A percentile compares a stretch with the other conserved stretches of the same genome.
Evolutionary conservation across 306 rosid genomes (phyloP).

Genomic region (Quercus gilva): DNA sequence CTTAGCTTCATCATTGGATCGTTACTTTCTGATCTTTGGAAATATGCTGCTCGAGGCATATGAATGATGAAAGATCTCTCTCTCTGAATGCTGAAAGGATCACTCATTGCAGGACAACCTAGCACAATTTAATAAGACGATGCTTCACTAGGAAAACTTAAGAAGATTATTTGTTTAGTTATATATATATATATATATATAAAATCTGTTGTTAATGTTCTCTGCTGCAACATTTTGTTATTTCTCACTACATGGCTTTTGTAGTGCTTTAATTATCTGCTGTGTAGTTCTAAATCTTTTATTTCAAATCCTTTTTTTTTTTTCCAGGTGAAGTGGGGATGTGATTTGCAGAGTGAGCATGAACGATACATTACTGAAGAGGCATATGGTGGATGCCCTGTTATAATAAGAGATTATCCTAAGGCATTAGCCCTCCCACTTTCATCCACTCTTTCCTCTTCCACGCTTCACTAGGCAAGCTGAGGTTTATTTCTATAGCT

Average conservation of each 20-base stretch:
- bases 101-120: not conserved
- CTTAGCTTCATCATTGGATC: not conserved
- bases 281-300: not conserved
- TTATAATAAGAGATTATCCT: conserved; percentile 89
- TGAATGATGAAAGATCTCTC: not conserved
- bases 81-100: not conserved
- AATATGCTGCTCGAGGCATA: conserved; percentile 10
- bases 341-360: conserved; percentile 97
- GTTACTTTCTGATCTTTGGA: not conserved
- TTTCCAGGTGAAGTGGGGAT: conserved; percentile 88
- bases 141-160: not conserved
- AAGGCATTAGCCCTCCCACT: conserved; percentile 51
- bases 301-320: conserved; percentile 11
- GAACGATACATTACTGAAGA: conserved; percentile 92
- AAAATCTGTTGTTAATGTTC: not conserved
- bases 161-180: conserved; percentile 2
- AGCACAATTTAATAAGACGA: not conserved
- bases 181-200: not conserved
- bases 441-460: conserved; percentile 18
- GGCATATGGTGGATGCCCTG: conserved; percentile 87
- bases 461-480: not conserved
- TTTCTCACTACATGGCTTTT: conserved; percentile 13
- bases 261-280: conserved; percentile 6
- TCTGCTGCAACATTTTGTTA: not conserved
- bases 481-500: conserved; percentile 9